Evolutionary conservation across 352 stramenopile genomes (phyloP), one percentile per base, ranked within the genome.

Genomic region (Achlya hypogyna): DNA sequence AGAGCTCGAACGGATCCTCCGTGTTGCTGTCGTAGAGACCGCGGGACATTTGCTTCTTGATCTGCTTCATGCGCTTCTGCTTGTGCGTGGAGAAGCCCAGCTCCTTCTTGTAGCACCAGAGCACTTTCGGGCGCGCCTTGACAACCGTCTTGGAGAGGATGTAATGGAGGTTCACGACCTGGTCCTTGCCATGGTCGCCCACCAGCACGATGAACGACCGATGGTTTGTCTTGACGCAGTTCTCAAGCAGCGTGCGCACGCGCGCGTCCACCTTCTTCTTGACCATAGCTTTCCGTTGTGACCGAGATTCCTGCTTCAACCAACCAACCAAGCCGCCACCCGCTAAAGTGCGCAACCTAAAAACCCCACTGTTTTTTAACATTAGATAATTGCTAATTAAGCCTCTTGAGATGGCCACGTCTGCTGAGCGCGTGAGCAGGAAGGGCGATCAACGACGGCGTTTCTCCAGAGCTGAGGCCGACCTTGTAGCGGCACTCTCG

Each of bases 21-120:
- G 89, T 89, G 69, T 89, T 88, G 5, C 85, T 71, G 71, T 98
- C 93, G 71, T 97, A 97, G 22, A 98, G 76, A 0, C 95, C 93
- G 47, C 92, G 83, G 72, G 95, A 86, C 74, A 97, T 89, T 76
- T 96, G 79, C 74, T 97, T 96, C 78, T 98, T 98, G 63, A 98
- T 97, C 75, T 98, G 85, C 53, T 87, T 84, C 86, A 97, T 96
- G 74, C 88, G 83, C 74, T 96, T 96, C 75, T 97, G 89, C 69
- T 91, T 91, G 76, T 98, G 96, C 60, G 96, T 99, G 16, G 94
- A 98, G 76, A 99, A 99, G 29, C 97, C 97, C 52, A 99, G 82
- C 78, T 99, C 96, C 72, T 99, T 99, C 75, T 99, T 99, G 87
- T 99, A 99, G 78, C 97, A 99, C 97, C 97, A 99, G 8, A 99